Base-by-base conservation (phyloP, 306 rosid genomes). In the Corylus avellana region DNA sequence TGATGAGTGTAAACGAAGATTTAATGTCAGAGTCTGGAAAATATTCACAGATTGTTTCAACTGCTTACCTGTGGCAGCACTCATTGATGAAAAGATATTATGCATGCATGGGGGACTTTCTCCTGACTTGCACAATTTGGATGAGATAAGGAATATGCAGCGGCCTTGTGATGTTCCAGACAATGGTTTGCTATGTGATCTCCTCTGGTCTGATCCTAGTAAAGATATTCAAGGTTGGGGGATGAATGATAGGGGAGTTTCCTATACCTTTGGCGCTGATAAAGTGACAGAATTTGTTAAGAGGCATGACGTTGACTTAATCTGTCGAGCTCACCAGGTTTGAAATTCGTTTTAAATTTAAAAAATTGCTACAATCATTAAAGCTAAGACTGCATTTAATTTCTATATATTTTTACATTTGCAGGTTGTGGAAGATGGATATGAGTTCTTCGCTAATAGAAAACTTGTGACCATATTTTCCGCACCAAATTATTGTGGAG, bases 41-140 rank as follows among this genome's bases (percentile, higher is more conserved):
- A 32, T 58, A 72, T 94, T 94, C 69, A 90, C 97, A 39, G 97
- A 92, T 73, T 92, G 93, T 73, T 94, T 94, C 88, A 94, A 94
- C 73, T 94, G 95, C 84, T 81, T 94, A 71, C 98, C 97, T 7
- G 93, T 91, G 81, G 95, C 97, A 47, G 98, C 97, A 75, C 83
- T 90, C 14, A 80, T 94, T 29, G 97, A 92, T 54, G 95, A 91
- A 54, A 94, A 84, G 87, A 90, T 94, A 50, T 70, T 94, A 11
- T 94, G 98, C 72, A 94, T 92, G 98, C 97, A 92, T 59, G 98
- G 98, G 37, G 97, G 97, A 59, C 91, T 94, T 49, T 94, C 98
- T 48, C 98, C 97, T 8, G 87, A 90, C 12, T 71, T 94, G 73
- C 68, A 74, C 76, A 84, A 72, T 53, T 85, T 94, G 77, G 86